Evolutionary conservation across 768 basidiomycete species (phyloP).

Genomic region (Hericium erinaceus): DNA sequence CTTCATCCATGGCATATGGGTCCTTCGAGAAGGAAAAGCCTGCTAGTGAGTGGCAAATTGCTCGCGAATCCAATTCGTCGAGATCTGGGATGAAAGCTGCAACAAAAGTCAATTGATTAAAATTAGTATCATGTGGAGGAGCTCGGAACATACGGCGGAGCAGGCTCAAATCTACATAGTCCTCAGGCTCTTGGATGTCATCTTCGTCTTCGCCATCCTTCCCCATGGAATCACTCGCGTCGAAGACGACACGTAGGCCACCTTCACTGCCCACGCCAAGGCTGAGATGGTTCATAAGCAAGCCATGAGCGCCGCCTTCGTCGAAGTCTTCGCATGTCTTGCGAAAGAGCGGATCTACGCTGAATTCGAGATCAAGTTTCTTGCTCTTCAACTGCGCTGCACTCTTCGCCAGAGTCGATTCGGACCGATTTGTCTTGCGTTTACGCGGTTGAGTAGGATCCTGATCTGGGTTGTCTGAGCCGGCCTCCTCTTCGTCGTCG

Average conservation of each 20-base stretch:
- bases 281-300: slow-evolving; percentile 93
- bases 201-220: slow-evolving; percentile 68
- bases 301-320: slow-evolving; percentile 91
- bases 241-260: slow-evolving; percentile 85
- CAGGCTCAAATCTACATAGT: slow-evolving; percentile 54
- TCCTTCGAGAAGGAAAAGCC: slow-evolving; percentile 78
- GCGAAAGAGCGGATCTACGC: slow-evolving; percentile 92
- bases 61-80: slow-evolving; percentile 49
- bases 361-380: slow-evolving; percentile 92
- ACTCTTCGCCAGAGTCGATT: slow-evolving; percentile 85
- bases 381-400: slow-evolving; percentile 75
- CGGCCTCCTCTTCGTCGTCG: slow-evolving; percentile 49
- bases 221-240: slow-evolving; percentile 85
- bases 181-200: slow-evolving; percentile 56
- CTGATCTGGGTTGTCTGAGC: slow-evolving; percentile 53
- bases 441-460: slow-evolving; percentile 47
- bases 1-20: slow-evolving; percentile 51
- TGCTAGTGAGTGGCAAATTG: slow-evolving; percentile 73
- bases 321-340: slow-evolving; percentile 99
- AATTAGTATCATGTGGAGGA: slow-evolving; percentile 1
- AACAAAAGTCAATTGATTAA: slow-evolving; percentile 20
- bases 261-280: slow-evolving; percentile 72
- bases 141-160: slow-evolving; percentile 41
- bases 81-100: slow-evolving; percentile 70
- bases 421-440: slow-evolving; percentile 60